phyloP scores from a whole-genome alignment of 805 yeast species.

The Saccharomycopsis selenospora region DNA sequence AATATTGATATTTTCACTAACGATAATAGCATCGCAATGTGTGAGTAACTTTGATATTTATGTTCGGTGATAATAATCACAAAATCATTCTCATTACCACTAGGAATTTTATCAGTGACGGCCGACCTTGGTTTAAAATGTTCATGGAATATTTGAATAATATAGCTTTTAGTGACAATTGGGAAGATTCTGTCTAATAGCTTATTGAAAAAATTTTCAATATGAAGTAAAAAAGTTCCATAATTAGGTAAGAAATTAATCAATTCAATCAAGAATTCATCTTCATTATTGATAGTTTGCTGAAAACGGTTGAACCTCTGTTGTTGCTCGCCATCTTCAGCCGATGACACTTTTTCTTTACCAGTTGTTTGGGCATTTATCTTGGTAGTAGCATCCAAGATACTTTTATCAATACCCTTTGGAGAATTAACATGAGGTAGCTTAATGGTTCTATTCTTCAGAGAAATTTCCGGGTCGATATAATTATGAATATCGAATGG shows the following conservation, averaged over 20 bases:
- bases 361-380: not conserved
- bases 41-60: slow-evolving; percentile 15
- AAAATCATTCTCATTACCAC: slow-evolving; percentile 15
- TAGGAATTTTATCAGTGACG: not conserved
- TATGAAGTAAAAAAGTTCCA: not conserved
- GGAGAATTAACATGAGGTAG: not conserved
- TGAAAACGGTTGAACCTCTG: not conserved
- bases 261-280: slow-evolving; percentile 7
- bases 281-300: not conserved
- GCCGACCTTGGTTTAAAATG: slow-evolving; percentile 8
- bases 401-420: not conserved
- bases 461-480: slow-evolving; percentile 1
- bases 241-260: slow-evolving; percentile 15
- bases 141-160: slow-evolving; percentile 12
- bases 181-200: slow-evolving; percentile 16
- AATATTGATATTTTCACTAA: slow-evolving; percentile 15
- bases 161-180: slow-evolving; percentile 7
- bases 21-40: slow-evolving; percentile 13
- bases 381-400: not conserved
- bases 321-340: not conserved
- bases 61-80: slow-evolving; percentile 4
- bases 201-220: slow-evolving; percentile 13
- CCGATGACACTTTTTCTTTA: not conserved
- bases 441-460: not conserved
- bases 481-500: slow-evolving; percentile 17